Evolutionary conservation across 2,329 filamentous ascomycete genomes (phyloP).

Genomic region (Penicillium freii): DNA sequence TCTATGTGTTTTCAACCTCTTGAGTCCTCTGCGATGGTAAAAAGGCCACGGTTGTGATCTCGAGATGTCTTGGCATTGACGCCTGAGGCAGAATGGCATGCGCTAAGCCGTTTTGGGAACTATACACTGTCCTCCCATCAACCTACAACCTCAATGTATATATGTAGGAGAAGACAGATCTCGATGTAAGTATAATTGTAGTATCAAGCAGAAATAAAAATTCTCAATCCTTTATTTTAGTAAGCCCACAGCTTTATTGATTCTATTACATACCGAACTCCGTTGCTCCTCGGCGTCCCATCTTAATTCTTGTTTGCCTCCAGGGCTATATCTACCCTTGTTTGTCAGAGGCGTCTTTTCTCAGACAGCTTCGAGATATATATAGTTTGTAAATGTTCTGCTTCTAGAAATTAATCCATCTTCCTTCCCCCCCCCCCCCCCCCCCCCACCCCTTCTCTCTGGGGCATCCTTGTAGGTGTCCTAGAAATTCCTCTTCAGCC

Average conservation of each 20-base stretch:
- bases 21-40: neutral
- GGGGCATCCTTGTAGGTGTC: neutral
- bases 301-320: neutral
- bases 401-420: neutral
- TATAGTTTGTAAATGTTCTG: neutral
- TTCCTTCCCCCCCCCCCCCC: neutral
- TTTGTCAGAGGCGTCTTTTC: neutral
- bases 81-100: neutral
- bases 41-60: slow-evolving; percentile 10
- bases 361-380: neutral
- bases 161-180: neutral
- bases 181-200: neutral
- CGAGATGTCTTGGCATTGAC: neutral
- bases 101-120: slow-evolving; percentile 2
- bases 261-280: neutral
- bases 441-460: neutral
- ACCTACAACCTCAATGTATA: neutral
- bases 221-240: accelerated
- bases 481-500: neutral
- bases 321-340: neutral
- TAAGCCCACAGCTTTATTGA: neutral
- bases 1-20: neutral
- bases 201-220: neutral
- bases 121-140: neutral
- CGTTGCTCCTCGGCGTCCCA: neutral